Evolutionary conservation across 2,329 filamentous ascomycete genomes (phyloP).

Genomic region (Aspergillus sp.): DNA sequence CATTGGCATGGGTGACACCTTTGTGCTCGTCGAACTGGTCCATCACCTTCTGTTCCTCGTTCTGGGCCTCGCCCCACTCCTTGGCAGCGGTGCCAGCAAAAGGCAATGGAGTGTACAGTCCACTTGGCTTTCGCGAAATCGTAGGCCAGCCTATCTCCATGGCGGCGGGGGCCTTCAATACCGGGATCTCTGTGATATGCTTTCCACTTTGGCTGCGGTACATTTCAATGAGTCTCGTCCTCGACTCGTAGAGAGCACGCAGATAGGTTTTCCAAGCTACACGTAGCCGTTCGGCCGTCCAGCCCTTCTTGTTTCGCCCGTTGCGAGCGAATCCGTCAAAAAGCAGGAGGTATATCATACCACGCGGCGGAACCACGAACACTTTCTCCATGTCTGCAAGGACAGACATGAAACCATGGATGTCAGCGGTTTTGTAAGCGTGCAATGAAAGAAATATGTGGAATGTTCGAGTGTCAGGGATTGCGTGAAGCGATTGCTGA

Average conservation of each 20-base stretch:
- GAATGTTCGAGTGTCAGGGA: constrained; percentile 77
- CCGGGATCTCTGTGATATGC: constrained; percentile 35
- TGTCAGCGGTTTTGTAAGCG: constrained; percentile 66
- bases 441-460: constrained; percentile 77
- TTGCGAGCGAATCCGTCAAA: constrained; percentile 80
- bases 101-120: constrained; percentile 30
- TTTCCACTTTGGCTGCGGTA: constrained; percentile 16
- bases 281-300: constrained; percentile 71
- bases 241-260: constrained; percentile 40
- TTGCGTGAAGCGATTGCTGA: constrained; percentile 66
- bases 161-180: constrained; percentile 17
- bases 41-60: not conserved
- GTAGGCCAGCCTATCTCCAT: constrained; percentile 9
- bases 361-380: constrained; percentile 68
- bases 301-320: constrained; percentile 68
- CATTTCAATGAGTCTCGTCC: constrained; percentile 27
- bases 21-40: constrained; percentile 9
- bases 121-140: constrained; percentile 15
- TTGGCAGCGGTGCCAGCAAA: constrained; percentile 10
- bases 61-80: not conserved
- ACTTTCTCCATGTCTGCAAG: constrained; percentile 75
- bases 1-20: constrained; percentile 5
- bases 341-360: constrained; percentile 74
- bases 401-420: constrained; percentile 69
- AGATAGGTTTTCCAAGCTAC: constrained; percentile 68